Conservation (phyloP, 2,329 filamentous ascomycete genomes). For the Colletotrichum tropicicola region DNA sequence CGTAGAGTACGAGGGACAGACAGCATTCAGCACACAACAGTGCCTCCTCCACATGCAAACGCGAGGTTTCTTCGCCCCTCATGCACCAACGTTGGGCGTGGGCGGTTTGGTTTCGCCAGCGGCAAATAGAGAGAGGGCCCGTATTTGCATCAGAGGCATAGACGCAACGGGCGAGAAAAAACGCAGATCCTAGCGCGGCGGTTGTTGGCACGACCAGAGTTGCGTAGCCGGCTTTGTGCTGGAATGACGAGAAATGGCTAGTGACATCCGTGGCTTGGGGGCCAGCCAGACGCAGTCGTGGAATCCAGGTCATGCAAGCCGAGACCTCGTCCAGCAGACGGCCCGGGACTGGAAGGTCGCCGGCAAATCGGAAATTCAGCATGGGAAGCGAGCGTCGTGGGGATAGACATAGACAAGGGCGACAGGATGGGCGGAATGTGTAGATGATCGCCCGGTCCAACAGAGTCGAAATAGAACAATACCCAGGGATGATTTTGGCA, state of each 20-base stretch:
- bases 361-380: not conserved
- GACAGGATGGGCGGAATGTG: not conserved
- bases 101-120: not conserved
- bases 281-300: not conserved
- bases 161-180: slow-evolving; percentile 10
- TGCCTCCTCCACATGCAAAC: too few species aligned
- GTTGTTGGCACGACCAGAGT: not conserved
- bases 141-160: slow-evolving; percentile 10
- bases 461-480: too few species aligned
- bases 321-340: not conserved
- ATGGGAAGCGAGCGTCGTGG: not conserved
- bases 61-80: not conserved
- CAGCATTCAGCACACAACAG: not conserved
- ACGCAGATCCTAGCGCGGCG: slow-evolving; percentile 2
- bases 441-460: too few species aligned
- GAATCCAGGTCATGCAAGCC: not conserved
- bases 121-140: not conserved
- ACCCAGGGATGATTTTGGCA: too few species aligned
- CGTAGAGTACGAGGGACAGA: not conserved
- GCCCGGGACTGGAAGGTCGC: not conserved
- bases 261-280: slow-evolving; percentile 26
- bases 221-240: slow-evolving; percentile 2
- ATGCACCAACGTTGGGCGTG: not conserved
- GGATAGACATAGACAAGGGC: not conserved
- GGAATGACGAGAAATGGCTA: slow-evolving; percentile 11